Evolutionary conservation across 2,329 filamentous ascomycete species (phyloP).

Genomic region (Thermomyces lanuginosus): DNA sequence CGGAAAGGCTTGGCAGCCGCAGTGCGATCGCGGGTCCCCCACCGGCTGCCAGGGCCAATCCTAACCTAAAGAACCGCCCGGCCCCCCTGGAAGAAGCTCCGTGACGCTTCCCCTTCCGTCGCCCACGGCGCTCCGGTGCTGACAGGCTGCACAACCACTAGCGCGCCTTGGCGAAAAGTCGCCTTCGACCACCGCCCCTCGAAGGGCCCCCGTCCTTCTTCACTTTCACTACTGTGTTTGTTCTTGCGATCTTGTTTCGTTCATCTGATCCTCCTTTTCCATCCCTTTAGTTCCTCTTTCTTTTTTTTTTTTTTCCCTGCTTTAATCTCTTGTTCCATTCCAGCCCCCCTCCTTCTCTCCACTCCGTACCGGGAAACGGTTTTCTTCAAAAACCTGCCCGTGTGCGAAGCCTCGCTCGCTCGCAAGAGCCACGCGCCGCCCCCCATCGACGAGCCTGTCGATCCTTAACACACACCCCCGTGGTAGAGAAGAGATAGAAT

Average conservation of each 20-base stretch:
- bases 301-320: conserved; percentile 2
- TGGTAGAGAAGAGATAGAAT: too few species aligned
- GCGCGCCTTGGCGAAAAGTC: conserved; percentile 17
- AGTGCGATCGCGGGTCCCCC: too few species aligned
- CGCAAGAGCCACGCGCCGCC: conserved; percentile 3
- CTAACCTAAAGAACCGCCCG: too few species aligned
- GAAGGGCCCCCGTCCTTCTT: conserved; percentile 11
- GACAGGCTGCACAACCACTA: conserved; percentile 21
- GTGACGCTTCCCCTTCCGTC: too few species aligned
- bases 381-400: background rate
- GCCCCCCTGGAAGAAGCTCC: too few species aligned
- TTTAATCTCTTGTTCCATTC: conserved; percentile 4
- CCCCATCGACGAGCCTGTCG: conserved; percentile 1
- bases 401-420: background rate
- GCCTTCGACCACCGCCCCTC: conserved; percentile 18
- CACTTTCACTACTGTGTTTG: conserved; percentile 6
- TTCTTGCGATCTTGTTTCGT: conserved; percentile 6
- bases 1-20: too few species aligned
- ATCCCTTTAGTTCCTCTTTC: conserved; percentile 6
- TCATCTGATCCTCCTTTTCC: conserved; percentile 4
- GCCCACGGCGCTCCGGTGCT: conserved; percentile 12
- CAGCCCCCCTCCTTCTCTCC: conserved; percentile 1
- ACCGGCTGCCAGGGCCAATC: too few species aligned
- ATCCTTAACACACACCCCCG: conserved; percentile 1
- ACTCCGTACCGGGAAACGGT: background rate